Base-by-base conservation (phyloP, 2,329 filamentous ascomycete species). In the Diplodia scrobiculata region DNA sequence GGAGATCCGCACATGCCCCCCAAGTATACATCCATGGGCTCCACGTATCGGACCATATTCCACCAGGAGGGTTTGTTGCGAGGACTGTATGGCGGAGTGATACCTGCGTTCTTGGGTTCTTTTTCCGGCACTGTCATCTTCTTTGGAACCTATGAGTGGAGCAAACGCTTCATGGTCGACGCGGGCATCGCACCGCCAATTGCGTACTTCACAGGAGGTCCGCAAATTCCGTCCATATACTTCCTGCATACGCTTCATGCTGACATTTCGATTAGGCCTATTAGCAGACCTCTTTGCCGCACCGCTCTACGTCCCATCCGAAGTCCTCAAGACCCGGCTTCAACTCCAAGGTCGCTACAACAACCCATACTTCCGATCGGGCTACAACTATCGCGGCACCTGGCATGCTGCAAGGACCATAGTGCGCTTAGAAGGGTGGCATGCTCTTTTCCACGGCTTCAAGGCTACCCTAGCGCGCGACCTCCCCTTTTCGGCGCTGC, bases 111-210 rank as follows among this genome's bases (percentile, higher is more conserved):
- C 70, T 81, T 93, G 69, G 95, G 95, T 25, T 97, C 93, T 0
- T 97, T 99, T 70, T 91, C 92, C 0, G 95, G 94, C 17, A 99
- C 95, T 0, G 86, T 97, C 66, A 86, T 96, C 65, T 99, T 99
- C 80, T 99, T 99, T 73, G 95, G 94, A 64, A 91, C 91, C 34
- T 99, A 99, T 78, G 95, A 99, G 80, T 96, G 87, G 82, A 96
- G 91, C 80, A 99, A 99, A 79, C 86, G 95, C 59, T 83, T 88
- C 73, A 86, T 99, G 85, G 84, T 99, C 70, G 95, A 98, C 75
- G 81, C 83, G 67, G 94, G 93, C 67, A 80, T 98, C 66, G 89
- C 91, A 69, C 88, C 92, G 13, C 90, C 92, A 68, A 72, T 98
- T 66, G 88, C 93, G 38, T 99, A 98, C 81, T 85, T 99, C 38